Conservation (phyloP, 805 yeast species). For the Wilhelminamyces savonicus region DNA sequence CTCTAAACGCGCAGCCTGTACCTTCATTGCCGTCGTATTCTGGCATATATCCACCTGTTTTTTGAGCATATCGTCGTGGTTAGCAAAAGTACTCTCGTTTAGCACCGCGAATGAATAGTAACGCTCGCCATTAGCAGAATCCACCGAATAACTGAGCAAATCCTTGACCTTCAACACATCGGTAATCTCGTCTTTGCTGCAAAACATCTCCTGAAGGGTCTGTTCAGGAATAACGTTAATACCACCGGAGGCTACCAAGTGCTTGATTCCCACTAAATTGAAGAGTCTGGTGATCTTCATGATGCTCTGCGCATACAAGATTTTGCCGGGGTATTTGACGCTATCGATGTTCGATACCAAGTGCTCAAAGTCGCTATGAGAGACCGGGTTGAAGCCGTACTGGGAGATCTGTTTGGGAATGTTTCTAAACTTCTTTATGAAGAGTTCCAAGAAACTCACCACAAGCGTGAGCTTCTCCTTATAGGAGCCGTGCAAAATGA, state of each 20-base stretch:
- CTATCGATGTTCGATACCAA: slow-evolving; percentile 5
- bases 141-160: too few species aligned
- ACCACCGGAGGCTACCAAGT: slow-evolving; percentile 9
- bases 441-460: slow-evolving; percentile 11
- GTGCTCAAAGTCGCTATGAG: slow-evolving; percentile 4
- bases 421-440: slow-evolving; percentile 5
- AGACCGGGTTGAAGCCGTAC: not conserved
- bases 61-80: too few species aligned
- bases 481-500: slow-evolving; percentile 21
- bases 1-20: too few species aligned
- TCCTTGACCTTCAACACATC: too few species aligned
- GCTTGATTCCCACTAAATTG: slow-evolving; percentile 9
- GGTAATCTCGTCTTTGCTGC: too few species aligned
- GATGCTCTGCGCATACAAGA: slow-evolving; percentile 8
- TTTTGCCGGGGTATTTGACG: slow-evolving; percentile 11
- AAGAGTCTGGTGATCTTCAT: slow-evolving; percentile 9
- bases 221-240: slow-evolving; percentile 9
- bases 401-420: slow-evolving; percentile 3
- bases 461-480: slow-evolving; percentile 20
- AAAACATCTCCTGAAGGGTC: too few species aligned
- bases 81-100: too few species aligned
- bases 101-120: too few species aligned
- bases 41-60: too few species aligned
- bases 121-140: too few species aligned
- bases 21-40: too few species aligned